Evolutionary conservation across 2,329 filamentous ascomycete genomes (phyloP).

Genomic region (Beauveria asiatica): DNA sequence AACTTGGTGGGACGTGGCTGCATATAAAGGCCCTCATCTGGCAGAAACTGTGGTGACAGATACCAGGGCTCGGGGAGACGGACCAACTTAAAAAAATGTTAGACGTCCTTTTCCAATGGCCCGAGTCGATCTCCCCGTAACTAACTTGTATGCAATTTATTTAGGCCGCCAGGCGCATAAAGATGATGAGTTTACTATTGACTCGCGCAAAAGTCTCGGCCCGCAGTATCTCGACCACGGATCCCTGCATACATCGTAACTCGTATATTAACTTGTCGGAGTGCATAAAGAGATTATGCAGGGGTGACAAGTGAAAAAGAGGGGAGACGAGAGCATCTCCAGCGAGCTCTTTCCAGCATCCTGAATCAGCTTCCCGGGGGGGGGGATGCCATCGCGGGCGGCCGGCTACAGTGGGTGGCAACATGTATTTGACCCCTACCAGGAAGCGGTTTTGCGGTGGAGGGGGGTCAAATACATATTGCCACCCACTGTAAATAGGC

Average conservation of each 20-base stretch:
- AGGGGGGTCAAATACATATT: too few species aligned
- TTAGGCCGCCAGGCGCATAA: background rate
- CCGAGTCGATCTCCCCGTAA: constrained; percentile 6
- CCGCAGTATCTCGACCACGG: constrained; percentile 7
- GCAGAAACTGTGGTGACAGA: constrained; percentile 7
- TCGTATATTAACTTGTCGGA: background rate
- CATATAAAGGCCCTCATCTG: background rate
- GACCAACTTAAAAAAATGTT: background rate
- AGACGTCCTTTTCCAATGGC: background rate
- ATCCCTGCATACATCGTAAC: constrained; percentile 6
- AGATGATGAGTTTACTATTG: background rate
- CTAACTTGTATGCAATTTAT: too few species aligned
- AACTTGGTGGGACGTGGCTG: constrained; percentile 4
- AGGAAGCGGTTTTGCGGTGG: too few species aligned
- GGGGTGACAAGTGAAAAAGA: background rate
- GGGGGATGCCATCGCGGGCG: background rate
- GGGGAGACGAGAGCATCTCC: background rate
- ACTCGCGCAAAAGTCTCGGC: background rate
- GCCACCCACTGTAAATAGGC: too few species aligned
- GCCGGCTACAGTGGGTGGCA: too few species aligned
- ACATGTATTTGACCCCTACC: too few species aligned
- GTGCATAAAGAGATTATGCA: background rate
- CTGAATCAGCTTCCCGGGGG: background rate
- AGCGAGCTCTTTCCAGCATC: background rate
- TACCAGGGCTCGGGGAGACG: background rate